Evolutionary conservation across 441 rosid species (phyloP).

Genomic region (Aquilaria agallochum): DNA sequence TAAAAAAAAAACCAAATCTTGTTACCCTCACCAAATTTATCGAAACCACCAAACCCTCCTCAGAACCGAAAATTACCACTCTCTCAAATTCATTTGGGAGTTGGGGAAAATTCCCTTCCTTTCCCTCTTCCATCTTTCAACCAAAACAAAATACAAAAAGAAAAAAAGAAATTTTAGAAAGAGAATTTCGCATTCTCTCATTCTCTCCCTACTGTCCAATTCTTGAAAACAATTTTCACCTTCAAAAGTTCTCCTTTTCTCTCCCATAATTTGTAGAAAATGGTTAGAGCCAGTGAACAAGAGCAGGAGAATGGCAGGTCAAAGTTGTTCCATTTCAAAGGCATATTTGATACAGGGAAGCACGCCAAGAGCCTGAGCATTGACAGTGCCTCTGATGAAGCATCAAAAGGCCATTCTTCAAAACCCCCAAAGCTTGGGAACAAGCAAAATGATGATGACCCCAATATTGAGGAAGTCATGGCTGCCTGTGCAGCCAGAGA

Average conservation of each 20-base stretch:
- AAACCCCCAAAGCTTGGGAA: conserved; percentile 17
- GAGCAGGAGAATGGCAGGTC: conserved; percentile 49
- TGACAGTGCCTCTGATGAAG: conserved; percentile 30
- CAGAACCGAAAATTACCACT: background rate
- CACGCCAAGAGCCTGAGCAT: conserved; percentile 40
- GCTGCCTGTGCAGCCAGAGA: conserved; percentile 30
- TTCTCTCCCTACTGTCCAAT: background rate
- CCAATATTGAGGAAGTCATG: conserved; percentile 23
- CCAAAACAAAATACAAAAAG: conserved; percentile 11
- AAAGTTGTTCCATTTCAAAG: conserved; percentile 41
- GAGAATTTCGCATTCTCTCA: too few relatives aligned
- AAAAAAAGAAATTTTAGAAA: background rate
- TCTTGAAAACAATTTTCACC: background rate
- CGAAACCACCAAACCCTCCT: conserved; percentile 5
- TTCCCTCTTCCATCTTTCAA: conserved; percentile 3
- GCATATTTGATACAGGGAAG: conserved; percentile 23
- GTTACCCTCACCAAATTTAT: conserved; percentile 4
- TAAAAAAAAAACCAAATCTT: conserved; percentile 2
- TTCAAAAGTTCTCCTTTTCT: background rate
- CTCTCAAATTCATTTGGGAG: conserved; percentile 8
- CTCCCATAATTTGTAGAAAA: conserved; percentile 7
- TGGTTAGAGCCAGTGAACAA: conserved; percentile 50
- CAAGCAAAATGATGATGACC: conserved; percentile 24
- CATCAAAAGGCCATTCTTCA: conserved; percentile 15
- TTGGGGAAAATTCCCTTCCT: background rate